Base-by-base conservation (phyloP, 441 rosid species). In the Pelargonium myrrhifolium region DNA sequence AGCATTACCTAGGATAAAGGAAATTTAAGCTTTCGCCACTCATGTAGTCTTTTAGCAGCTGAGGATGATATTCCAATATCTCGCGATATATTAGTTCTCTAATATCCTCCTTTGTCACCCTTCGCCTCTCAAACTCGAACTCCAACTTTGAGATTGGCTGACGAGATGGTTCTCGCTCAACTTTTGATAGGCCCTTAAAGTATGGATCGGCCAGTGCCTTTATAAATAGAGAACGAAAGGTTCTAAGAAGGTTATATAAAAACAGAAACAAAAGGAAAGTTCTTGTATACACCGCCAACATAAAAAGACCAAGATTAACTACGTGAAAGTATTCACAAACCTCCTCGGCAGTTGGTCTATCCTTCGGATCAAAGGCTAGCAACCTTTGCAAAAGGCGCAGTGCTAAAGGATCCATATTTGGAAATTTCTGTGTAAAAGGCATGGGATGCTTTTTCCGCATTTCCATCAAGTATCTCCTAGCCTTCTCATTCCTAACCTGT, bases 311-410 rank as follows among this genome's bases (percentile, higher is more conserved):
- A 35, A 35, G 39, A 35, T 35, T 8, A 35, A 35, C 39, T 35
- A 6, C 9, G 39, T 35, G 39, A 0, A 0, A 1, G 39, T 35
- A 35, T 35, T 35, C 22, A 65, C 72, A 65, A 51, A 91, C 97
- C 95, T 93, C 88, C 86, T 87, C 92, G 76, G 96, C 98, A 20
- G 93, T 85, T 63, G 95, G 95, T 5, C 97, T 85, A 66, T 89
- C 93, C 79, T 90, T 93, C n/a, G 97, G 96, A 77, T 93, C 98
- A 74, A 93, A 93, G 39, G 96, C 97, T 65, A 93, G 93, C 78
- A 93, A 82, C 76, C 79, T 87, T 77, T 84, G 86, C 82, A 93
- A 75, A 61, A 93, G 71, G 26, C 82, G 80, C 67, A 93, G 74
- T 37, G 96, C 89, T 74, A 85, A 75, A 72, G 97, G 96, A 77